Conservation (phyloP, 2,329 filamentous ascomycete genomes). For the Penicillium sp. region DNA sequence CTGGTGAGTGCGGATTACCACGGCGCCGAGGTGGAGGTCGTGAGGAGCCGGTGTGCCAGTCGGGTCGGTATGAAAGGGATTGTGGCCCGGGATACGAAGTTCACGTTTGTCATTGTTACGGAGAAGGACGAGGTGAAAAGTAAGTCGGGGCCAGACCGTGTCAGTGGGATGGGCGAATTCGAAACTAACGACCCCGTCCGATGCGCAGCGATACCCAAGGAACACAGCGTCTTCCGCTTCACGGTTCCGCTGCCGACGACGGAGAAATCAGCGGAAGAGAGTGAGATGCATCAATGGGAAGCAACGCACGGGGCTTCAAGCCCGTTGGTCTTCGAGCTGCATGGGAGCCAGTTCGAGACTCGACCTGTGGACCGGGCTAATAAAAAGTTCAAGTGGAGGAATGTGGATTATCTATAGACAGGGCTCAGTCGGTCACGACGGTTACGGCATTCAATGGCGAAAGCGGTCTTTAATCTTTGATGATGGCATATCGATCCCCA, state of each 20-base stretch:
- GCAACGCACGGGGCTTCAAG: constrained; percentile 15
- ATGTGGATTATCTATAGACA: constrained; percentile 68
- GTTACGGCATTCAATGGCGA: too few species aligned
- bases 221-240: constrained; percentile 80
- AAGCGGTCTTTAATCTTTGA: too few species aligned
- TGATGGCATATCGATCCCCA: too few species aligned
- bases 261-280: constrained; percentile 21
- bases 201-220: constrained; percentile 71
- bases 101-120: constrained; percentile 81
- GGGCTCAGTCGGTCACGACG: too few species aligned
- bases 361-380: constrained; percentile 80
- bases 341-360: constrained; percentile 82
- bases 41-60: constrained; percentile 73
- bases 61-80: constrained; percentile 83
- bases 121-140: constrained; percentile 66
- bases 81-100: constrained; percentile 83
- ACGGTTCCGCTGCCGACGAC: constrained; percentile 55
- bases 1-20: constrained; percentile 86
- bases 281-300: constrained; percentile 33
- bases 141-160: constrained; percentile 32
- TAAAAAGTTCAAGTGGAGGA: constrained; percentile 87
- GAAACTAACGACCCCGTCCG: too few species aligned
- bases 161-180: background rate
- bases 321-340: constrained; percentile 71
- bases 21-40: constrained; percentile 78